Evolutionary conservation across 2,329 filamentous ascomycete genomes (phyloP).

Genomic region (Hypocrella siamensis): DNA sequence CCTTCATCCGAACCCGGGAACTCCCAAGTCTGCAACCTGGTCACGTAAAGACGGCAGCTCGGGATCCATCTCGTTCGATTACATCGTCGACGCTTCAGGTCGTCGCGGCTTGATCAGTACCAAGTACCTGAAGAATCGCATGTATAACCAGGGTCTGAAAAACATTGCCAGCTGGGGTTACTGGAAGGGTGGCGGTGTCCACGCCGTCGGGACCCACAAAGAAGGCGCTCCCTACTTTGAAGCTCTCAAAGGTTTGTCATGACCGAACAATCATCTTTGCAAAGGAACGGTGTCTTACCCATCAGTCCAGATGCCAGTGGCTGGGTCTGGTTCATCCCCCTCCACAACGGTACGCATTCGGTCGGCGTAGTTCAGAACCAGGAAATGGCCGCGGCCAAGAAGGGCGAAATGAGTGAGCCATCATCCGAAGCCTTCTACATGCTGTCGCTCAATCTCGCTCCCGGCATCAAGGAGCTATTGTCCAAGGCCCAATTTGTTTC

Average conservation of each 20-base stretch:
- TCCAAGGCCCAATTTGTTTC: slow-evolving; percentile 15
- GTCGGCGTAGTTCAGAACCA: slow-evolving; percentile 27
- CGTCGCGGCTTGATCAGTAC: slow-evolving; percentile 27
- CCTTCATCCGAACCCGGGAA: slow-evolving; percentile 9
- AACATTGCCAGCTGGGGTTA: slow-evolving; percentile 35
- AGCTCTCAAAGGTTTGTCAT: slow-evolving; percentile 14
- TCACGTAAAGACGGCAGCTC: slow-evolving; percentile 15
- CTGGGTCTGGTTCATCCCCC: slow-evolving; percentile 33
- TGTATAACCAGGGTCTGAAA: slow-evolving; percentile 29
- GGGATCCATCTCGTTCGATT: slow-evolving; percentile 27
- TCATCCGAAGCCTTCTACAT: slow-evolving; percentile 16
- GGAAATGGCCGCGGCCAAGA: slow-evolving; percentile 17
- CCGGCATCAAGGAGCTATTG: slow-evolving; percentile 15
- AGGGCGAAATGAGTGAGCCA: slow-evolving; percentile 7
- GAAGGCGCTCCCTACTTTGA: slow-evolving; percentile 27
- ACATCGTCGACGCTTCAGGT: slow-evolving; percentile 32
- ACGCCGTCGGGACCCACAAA: slow-evolving; percentile 16
- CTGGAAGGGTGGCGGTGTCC: slow-evolving; percentile 19
- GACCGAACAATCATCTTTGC: background rate
- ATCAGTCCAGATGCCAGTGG: slow-evolving; percentile 28
- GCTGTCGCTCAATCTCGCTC: slow-evolving; percentile 16
- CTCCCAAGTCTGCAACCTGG: slow-evolving; percentile 21
- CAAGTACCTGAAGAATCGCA: slow-evolving; percentile 31
- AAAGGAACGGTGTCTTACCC: no score
- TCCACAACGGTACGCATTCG: slow-evolving; percentile 28